Percentiles rank a stretch among this genome's conserved stretches.
phyloP scores from a whole-genome alignment of 306 rosid species.

The Pueraria montana region DNA sequence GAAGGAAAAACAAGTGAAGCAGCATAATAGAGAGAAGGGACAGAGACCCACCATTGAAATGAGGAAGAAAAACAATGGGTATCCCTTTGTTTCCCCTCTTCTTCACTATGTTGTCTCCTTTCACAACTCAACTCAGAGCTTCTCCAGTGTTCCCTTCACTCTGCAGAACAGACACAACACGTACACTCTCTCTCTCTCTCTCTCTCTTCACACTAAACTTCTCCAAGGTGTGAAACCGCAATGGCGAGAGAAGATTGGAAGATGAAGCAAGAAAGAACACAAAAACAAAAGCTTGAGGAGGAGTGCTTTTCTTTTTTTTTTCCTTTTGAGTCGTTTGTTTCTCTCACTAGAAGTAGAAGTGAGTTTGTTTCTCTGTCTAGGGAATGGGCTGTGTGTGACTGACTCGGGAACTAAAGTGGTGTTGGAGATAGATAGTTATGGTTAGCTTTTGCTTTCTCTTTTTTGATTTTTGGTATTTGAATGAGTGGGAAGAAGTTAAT shows the following conservation, averaged over 20 bases:
- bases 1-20: not conserved
- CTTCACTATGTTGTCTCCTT: not conserved
- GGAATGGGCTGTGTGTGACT: slow-evolving; percentile 7
- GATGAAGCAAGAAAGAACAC: not conserved
- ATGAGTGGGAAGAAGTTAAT: not conserved
- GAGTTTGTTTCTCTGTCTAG: slow-evolving; percentile 29
- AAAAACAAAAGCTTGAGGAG: not conserved
- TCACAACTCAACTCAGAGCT: slow-evolving; percentile 1
- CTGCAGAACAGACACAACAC: not conserved
- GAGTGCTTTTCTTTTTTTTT: slow-evolving; percentile 20
- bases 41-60: slow-evolving; percentile 56
- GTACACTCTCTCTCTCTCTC: no score
- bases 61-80: slow-evolving; percentile 40
- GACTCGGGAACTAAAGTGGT: slow-evolving; percentile 44
- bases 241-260: slow-evolving; percentile 15
- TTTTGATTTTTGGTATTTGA: slow-evolving; percentile 29
- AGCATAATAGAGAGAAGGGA: slow-evolving; percentile 7
- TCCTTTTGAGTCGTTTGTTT: not conserved
- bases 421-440: slow-evolving; percentile 30
- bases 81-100: slow-evolving; percentile 16
- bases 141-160: not conserved
- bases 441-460: slow-evolving; percentile 52
- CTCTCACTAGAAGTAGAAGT: slow-evolving; percentile 11
- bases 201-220: no score
- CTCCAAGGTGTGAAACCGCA: slow-evolving; percentile 18